Evolutionary conservation across 1,284 basidiomycete species (phyloP), one percentile per base, ranked within the genome.

Genomic region (Trichosporon sp.): DNA sequence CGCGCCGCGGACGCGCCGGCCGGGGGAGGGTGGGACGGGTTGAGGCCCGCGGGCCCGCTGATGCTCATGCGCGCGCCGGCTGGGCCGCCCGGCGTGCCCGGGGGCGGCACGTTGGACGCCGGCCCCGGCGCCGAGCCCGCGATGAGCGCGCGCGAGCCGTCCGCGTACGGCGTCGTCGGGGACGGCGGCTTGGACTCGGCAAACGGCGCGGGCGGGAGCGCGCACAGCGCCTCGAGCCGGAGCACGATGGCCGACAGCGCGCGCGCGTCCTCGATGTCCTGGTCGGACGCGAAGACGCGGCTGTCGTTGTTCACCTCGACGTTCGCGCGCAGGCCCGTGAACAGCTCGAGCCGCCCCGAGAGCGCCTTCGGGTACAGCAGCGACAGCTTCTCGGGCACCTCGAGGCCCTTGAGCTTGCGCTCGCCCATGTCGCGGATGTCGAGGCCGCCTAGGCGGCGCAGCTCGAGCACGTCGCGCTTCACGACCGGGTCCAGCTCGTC

Each of bases 391-490:
- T 98, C 96, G 0, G 92, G 92, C 1, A 92, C 87, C 83, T 98
- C 95, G 42, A 98, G 86, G 15, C 96, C 96, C 83, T 98, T 98
- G 74, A 99, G 88, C 79, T 93, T 93, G 73, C 91, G 87, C 81
- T 98, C 94, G 25, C 97, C 97, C 29, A 97, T 88, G 42, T 88
- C 87, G 69, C 78, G 78, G 38, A 90, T 86, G 68, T 95, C 87
- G 34, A 88, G 86, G 62, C 95, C 86, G 2, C 91, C 91, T 75
- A 97, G 87, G 35, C 89, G 85, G 31, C 88, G 88, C 31, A 85
- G 77, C 66, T 84, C 83, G 31, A 80, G 77, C 29, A 83, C 75
- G 66, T 83, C 81, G 34, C 78, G 72, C 68, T 81, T 81, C 44
- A 81, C 71, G 74, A 85, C 78, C 23, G 78, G 70, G 27, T 77